Evolutionary conservation across 495 filamentous ascomycete species (phyloP), one percentile per base, ranked within the genome.

Genomic region (Penicillium paradoxum): DNA sequence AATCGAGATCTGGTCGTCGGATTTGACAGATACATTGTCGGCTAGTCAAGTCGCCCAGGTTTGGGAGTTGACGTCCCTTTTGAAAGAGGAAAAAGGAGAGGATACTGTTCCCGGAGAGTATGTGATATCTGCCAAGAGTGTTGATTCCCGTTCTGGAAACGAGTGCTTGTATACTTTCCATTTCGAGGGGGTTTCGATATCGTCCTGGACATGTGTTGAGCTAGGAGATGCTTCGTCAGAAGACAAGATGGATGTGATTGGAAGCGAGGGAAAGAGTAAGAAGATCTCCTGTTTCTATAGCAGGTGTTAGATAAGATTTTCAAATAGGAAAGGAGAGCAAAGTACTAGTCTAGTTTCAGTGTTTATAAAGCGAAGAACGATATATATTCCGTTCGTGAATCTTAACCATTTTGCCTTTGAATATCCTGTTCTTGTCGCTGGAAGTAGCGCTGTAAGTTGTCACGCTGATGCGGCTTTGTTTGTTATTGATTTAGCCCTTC

Each of bases 151-250:
- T 18, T 30, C 36, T 52, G 34, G 24, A 4, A 15, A n/a, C 10
- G 40, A 30, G 6, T 38, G n/a, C 24, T 4, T 59, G 6, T 73
- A 70, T 56, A 51, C 38, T 7, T 73, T 73, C 41, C 48, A 63
- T 18, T 58, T 73, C n/a, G 43, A 63, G 18, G 66, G 70, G 0
- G 70, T 75, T 38, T 59, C 62, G 0, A 68, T 75, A 8, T 25
- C 37, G 0, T 54, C 44, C 2, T 74, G 72, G 72, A 50, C 65
- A 32, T 56, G 59, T 45, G 18, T 38, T 24, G 43, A 37, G 17
- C 10, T 39, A 4, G 45, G 9, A 0, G 17, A 15, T 15, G 8
- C 13, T 27, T 27, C 24, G 2, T 19, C 4, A 3, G 18, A 17
- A 46, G 45, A 43, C 19, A 30, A 22, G 3, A 36, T 3, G 24